phyloP scores from a whole-genome alignment of 2,329 filamentous ascomycete genomes.

The Beauveria caledonica region DNA sequence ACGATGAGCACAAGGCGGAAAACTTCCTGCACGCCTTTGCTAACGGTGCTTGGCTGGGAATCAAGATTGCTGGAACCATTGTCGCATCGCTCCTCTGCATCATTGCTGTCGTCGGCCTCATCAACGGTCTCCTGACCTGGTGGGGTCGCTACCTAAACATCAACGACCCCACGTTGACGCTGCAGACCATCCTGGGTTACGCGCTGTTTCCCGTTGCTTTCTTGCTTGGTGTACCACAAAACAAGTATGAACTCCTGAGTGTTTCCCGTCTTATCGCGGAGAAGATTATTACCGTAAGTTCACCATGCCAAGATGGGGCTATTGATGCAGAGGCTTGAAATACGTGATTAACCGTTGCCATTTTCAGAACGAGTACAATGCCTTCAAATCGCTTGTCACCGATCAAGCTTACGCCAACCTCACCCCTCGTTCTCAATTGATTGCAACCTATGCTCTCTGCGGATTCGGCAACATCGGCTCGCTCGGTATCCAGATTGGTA shows the following conservation, averaged over 20 bases:
- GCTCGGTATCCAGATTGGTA: conserved; percentile 82
- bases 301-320: too few species aligned
- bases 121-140: conserved; percentile 74
- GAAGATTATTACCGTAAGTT: conserved; percentile 66
- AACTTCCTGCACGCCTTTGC: conserved; percentile 81
- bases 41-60: conserved; percentile 75
- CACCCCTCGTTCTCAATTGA: conserved; percentile 63
- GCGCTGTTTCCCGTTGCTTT: conserved; percentile 71
- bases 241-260: conserved; percentile 57
- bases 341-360: not conserved
- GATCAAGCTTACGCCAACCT: conserved; percentile 52
- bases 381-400: conserved; percentile 49
- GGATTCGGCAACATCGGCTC: conserved; percentile 81
- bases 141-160: conserved; percentile 75
- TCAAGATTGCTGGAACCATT: conserved; percentile 84
- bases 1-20: conserved; percentile 64
- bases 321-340: not conserved
- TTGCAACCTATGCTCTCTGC: conserved; percentile 80
- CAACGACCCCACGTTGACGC: conserved; percentile 55
- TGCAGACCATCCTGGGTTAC: conserved; percentile 71
- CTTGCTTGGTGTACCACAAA: conserved; percentile 66
- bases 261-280: conserved; percentile 74
- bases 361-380: conserved; percentile 67
- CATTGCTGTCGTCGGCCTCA: conserved; percentile 64
- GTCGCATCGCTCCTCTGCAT: conserved; percentile 73